Conservation (phyloP, 2,329 filamentous ascomycete genomes). For the Pseudocercospora macadamiae region DNA sequence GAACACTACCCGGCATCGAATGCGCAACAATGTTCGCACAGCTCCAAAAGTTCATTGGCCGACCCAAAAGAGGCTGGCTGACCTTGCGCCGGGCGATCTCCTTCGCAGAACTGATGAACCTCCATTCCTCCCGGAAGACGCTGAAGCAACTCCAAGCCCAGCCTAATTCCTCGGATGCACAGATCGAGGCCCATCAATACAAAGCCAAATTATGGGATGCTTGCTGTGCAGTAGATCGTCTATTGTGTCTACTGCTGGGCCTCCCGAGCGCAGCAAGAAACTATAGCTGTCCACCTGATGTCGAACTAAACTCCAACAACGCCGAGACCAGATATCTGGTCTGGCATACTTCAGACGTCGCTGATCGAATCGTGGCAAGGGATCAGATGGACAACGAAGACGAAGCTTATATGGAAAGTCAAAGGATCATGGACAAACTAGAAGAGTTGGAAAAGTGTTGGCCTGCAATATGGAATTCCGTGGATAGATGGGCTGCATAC, state of each 20-base stretch:
- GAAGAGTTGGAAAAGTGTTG: background rate
- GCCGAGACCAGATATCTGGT: background rate
- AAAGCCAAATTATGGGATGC: slow-evolving; percentile 23
- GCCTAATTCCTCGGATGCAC: background rate
- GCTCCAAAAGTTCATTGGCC: slow-evolving; percentile 13
- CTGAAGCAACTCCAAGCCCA: slow-evolving; percentile 2
- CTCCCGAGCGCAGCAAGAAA: slow-evolving; percentile 6
- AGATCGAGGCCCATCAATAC: background rate
- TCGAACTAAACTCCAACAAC: background rate
- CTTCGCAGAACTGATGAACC: slow-evolving; percentile 11
- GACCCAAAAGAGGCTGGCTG: slow-evolving; percentile 13
- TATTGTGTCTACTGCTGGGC: slow-evolving; percentile 10
- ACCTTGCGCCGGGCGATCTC: slow-evolving; percentile 10
- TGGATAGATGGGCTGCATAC: slow-evolving; percentile 4
- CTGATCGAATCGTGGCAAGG: slow-evolving; percentile 4
- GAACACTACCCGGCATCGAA: slow-evolving; percentile 9
- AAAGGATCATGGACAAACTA: background rate
- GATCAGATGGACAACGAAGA: background rate
- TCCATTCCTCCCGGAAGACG: background rate
- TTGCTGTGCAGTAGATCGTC: slow-evolving; percentile 16
- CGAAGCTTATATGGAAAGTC: background rate
- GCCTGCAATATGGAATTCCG: slow-evolving; percentile 2
- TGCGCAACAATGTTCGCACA: slow-evolving; percentile 9
- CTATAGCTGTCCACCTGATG: background rate
- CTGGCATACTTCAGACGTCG: background rate